These are phyloP conservation scores for Ophiostoma tasmaniense DNA, from an alignment of 2,329 filamentous ascomycete genomes.

Conservation along the genomic window DNA sequence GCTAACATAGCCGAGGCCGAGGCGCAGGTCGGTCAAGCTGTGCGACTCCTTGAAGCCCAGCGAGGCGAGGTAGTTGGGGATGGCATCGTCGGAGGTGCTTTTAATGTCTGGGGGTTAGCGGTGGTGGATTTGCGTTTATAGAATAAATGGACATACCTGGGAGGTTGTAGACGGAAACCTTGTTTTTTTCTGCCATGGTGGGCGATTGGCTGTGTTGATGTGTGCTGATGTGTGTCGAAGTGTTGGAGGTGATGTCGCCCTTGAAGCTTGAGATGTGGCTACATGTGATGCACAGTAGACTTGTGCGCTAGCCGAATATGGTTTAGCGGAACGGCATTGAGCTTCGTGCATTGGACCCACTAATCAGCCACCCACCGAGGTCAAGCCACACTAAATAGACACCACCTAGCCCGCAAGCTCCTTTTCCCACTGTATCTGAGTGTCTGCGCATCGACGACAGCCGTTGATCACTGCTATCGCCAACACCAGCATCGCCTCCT, in stretches of 20 bases:
- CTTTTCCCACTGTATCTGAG: slow-evolving; percentile 6
- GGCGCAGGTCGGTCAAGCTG: slow-evolving; percentile 69
- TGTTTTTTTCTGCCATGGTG: slow-evolving; percentile 45
- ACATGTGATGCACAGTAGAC: not conserved
- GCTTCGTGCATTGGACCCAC: not conserved
- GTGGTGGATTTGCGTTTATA: too few relatives aligned
- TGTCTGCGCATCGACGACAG: not conserved
- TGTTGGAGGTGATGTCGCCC: not conserved
- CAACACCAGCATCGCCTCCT: slow-evolving; percentile 5
- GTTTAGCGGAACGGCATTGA: not conserved
- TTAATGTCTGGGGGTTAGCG: slow-evolving; percentile 65
- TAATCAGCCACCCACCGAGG: not conserved
- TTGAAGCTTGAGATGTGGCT: slow-evolving; percentile 4
- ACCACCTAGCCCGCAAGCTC: slow-evolving; percentile 8
- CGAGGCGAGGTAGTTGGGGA: slow-evolving; percentile 85
- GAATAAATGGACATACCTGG: too few relatives aligned
- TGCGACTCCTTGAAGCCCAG: slow-evolving; percentile 80
- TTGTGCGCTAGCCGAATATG: not conserved
- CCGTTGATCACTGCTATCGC: slow-evolving; percentile 6
- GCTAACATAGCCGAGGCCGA: slow-evolving; percentile 73
- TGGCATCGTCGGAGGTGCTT: slow-evolving; percentile 90
- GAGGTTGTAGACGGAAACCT: slow-evolving; percentile 59
- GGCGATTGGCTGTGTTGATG: not conserved
- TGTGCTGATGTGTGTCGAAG: not conserved
- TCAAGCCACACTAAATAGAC: slow-evolving; percentile 11